These are phyloP conservation scores for Kodamaea kakaduensis DNA, from an alignment of 805 yeast species.

Conservation along the genomic window DNA sequence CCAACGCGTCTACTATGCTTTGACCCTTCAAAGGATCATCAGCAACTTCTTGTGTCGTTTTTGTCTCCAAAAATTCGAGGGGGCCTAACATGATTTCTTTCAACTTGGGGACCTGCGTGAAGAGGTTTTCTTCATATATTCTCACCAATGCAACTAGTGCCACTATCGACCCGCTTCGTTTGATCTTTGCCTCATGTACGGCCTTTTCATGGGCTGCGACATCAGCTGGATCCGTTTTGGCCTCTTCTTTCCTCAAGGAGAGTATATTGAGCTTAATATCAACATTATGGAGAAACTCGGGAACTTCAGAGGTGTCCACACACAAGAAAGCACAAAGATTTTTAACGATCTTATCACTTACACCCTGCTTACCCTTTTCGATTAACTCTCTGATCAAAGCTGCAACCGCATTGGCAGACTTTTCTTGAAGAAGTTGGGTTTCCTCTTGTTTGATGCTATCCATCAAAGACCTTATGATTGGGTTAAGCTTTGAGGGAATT, in stretches of 20 bases:
- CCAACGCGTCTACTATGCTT: conserved; percentile 77
- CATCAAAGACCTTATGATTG: conserved; percentile 86
- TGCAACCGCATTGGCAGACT: conserved; percentile 69
- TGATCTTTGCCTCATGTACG: conserved; percentile 69
- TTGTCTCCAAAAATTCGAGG: conserved; percentile 36
- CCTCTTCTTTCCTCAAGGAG: conserved; percentile 77
- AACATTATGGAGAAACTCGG: conserved; percentile 75
- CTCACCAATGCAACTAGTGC: conserved; percentile 60
- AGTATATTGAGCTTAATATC: conserved; percentile 52
- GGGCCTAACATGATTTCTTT: conserved; percentile 64
- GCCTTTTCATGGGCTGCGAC: conserved; percentile 57
- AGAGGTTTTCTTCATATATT: conserved; percentile 50
- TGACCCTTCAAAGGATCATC: conserved; percentile 61
- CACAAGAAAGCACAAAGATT: conserved; percentile 90
- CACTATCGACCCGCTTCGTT: conserved; percentile 77
- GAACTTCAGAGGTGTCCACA: conserved; percentile 94
- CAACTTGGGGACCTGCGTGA: conserved; percentile 64
- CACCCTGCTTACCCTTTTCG: conserved; percentile 55
- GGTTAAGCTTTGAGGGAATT: conserved; percentile 85
- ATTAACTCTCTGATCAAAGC: conserved; percentile 59
- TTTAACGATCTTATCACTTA: conserved; percentile 83
- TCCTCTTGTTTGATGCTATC: conserved; percentile 83
- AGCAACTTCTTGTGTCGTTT: conserved; percentile 22
- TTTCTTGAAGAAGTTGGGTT: conserved; percentile 56
- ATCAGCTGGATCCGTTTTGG: conserved; percentile 57